Evolutionary conservation across 1,139 yeast genomes (phyloP).

Genomic region (Suhomyces yuchorum): DNA sequence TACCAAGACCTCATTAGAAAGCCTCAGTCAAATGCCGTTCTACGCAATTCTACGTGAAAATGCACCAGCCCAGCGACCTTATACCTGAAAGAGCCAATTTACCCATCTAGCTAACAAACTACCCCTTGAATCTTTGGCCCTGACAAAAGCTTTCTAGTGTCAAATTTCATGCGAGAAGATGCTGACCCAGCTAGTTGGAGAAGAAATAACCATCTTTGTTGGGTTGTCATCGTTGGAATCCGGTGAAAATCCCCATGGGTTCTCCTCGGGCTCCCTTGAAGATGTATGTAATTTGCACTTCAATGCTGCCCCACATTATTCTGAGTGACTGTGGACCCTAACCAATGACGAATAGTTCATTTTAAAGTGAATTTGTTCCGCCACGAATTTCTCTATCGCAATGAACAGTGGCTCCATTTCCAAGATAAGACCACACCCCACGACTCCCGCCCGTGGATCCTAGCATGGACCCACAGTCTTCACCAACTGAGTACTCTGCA

Average conservation of each 20-base stretch:
- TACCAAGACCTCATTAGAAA: too few species aligned
- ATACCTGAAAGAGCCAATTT: background rate
- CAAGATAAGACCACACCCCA: background rate
- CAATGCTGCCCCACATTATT: background rate
- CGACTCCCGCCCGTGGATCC: background rate
- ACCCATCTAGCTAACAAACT: too few species aligned
- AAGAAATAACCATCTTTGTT: too few species aligned
- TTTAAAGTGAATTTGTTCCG: background rate
- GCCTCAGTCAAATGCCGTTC: background rate
- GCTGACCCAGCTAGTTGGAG: too few species aligned
- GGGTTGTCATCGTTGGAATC: too few species aligned
- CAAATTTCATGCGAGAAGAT: too few species aligned
- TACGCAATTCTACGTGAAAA: background rate
- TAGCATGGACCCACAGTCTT: background rate
- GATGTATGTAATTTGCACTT: background rate
- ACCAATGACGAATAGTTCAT: background rate
- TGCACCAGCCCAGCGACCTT: background rate
- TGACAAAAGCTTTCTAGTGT: too few species aligned
- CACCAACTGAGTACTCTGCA: background rate
- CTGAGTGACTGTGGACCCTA: background rate
- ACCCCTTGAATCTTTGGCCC: too few species aligned
- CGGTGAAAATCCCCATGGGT: too few species aligned
- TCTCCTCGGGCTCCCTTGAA: too few species aligned
- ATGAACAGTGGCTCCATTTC: background rate
- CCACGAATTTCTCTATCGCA: background rate